Conservation (phyloP, 1,284 basidiomycete species). For the Naganishia liquefaciens region DNA sequence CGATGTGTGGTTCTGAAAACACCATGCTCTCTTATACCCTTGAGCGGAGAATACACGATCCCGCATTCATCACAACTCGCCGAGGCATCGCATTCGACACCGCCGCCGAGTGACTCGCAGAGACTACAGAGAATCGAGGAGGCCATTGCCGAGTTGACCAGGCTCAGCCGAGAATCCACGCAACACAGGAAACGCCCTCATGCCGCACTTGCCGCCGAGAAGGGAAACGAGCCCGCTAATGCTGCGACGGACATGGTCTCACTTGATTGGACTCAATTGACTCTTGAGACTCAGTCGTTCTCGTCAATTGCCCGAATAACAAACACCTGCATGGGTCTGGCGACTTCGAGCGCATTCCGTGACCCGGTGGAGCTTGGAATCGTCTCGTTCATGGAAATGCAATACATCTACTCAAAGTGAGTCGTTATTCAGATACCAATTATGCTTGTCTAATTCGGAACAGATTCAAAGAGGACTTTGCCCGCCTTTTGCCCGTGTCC, state of each 20-base stretch:
- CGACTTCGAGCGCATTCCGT: background rate
- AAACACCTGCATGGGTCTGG: slow-evolving; percentile 6
- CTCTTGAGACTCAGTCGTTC: background rate
- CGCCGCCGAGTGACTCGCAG: background rate
- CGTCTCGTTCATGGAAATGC: slow-evolving; percentile 19
- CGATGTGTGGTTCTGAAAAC: slow-evolving; percentile 16
- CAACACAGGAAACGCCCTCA: background rate
- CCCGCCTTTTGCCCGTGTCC: background rate
- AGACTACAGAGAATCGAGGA: slow-evolving; percentile 10
- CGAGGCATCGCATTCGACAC: slow-evolving; percentile 1
- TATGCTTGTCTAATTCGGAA: background rate
- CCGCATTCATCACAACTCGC: background rate
- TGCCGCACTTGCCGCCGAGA: background rate
- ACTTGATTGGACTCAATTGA: slow-evolving; percentile 7
- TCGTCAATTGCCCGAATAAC: slow-evolving; percentile 9
- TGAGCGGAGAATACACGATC: background rate
- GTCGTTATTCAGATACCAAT: background rate
- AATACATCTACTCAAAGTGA: slow-evolving; percentile 10
- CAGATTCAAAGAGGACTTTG: slow-evolving; percentile 13
- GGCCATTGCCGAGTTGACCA: slow-evolving; percentile 12
- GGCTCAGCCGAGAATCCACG: slow-evolving; percentile 6
- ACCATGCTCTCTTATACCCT: slow-evolving; percentile 5
- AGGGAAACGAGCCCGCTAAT: background rate
- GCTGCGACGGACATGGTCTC: background rate
- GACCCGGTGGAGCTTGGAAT: slow-evolving; percentile 13